phyloP scores from a whole-genome alignment of 202 grass and related monocot species.

The Dendrocalamus latiflorus region DNA sequence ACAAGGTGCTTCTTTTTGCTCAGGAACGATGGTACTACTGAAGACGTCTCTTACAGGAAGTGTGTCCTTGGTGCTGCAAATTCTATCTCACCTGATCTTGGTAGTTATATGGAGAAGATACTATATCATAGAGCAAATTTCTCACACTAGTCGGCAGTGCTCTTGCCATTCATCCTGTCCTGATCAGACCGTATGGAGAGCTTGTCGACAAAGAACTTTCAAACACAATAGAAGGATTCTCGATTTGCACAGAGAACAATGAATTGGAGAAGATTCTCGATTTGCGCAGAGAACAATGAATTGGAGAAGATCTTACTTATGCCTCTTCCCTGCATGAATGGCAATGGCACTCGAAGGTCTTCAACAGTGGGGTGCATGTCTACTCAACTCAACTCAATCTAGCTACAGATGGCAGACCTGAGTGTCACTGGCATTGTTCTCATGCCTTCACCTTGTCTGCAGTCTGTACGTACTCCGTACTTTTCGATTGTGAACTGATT shows the following conservation, averaged over 20 bases:
- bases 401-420: background rate
- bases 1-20: conserved; percentile 67
- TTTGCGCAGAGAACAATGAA: too few relatives aligned
- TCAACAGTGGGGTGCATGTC: background rate
- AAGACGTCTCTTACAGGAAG: conserved; percentile 83
- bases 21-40: conserved; percentile 41
- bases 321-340: background rate
- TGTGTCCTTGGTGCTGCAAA: conserved; percentile 69
- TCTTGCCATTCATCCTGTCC: background rate
- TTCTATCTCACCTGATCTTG: conserved; percentile 47
- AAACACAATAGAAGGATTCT: background rate
- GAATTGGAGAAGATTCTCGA: too few relatives aligned
- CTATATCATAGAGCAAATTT: conserved; percentile 22
- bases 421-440: background rate
- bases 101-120: conserved; percentile 45
- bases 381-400: conserved; percentile 23
- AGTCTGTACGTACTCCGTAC: background rate
- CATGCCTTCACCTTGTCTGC: conserved; percentile 3
- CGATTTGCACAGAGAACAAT: background rate
- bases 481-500: background rate
- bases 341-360: background rate
- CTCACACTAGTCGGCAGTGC: background rate
- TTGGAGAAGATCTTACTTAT: too few relatives aligned
- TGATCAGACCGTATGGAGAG: background rate
- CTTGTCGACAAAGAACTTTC: background rate